Percentiles rank a stretch among this genome's conserved stretches.
Evolutionary conservation across 2,329 filamentous ascomycete species (phyloP).

Genomic region (Colletotrichum caudatum): DNA sequence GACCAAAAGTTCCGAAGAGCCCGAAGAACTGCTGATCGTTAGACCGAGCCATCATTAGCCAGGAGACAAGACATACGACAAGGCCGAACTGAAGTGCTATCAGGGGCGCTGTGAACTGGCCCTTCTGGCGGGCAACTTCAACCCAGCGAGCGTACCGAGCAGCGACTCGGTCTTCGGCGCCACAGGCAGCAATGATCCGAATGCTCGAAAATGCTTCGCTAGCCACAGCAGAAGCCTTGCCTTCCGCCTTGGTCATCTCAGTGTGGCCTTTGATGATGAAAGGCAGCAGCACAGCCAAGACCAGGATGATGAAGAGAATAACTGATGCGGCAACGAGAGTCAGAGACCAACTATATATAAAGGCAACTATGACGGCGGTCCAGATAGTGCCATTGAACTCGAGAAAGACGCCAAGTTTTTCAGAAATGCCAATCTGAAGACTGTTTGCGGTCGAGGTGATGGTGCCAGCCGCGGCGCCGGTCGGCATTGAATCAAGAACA

Average conservation of each 20-base stretch:
- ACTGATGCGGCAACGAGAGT: slow-evolving; percentile 70
- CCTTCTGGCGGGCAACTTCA: slow-evolving; percentile 64
- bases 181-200: slow-evolving; percentile 72
- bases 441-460: slow-evolving; percentile 74
- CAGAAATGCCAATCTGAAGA: slow-evolving; percentile 74
- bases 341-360: slow-evolving; percentile 69
- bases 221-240: slow-evolving; percentile 69
- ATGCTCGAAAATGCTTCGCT: slow-evolving; percentile 71
- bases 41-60: slow-evolving; percentile 19
- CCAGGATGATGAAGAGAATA: slow-evolving; percentile 66
- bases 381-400: slow-evolving; percentile 67
- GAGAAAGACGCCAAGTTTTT: slow-evolving; percentile 70
- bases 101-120: slow-evolving; percentile 62
- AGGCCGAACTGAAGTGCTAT: slow-evolving; percentile 65
- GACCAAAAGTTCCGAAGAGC: slow-evolving; percentile 64
- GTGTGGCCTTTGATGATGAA: slow-evolving; percentile 66
- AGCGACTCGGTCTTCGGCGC: slow-evolving; percentile 67
- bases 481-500: slow-evolving; percentile 74
- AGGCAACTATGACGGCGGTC: slow-evolving; percentile 66
- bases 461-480: slow-evolving; percentile 71
- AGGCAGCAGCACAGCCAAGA: slow-evolving; percentile 63
- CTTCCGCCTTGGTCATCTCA: slow-evolving; percentile 63
- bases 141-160: slow-evolving; percentile 67
- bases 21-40: slow-evolving; percentile 61
- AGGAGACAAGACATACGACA: slow-evolving; percentile 50